phyloP scores from a whole-genome alignment of 306 rosid genomes.

The Senna siamea region DNA sequence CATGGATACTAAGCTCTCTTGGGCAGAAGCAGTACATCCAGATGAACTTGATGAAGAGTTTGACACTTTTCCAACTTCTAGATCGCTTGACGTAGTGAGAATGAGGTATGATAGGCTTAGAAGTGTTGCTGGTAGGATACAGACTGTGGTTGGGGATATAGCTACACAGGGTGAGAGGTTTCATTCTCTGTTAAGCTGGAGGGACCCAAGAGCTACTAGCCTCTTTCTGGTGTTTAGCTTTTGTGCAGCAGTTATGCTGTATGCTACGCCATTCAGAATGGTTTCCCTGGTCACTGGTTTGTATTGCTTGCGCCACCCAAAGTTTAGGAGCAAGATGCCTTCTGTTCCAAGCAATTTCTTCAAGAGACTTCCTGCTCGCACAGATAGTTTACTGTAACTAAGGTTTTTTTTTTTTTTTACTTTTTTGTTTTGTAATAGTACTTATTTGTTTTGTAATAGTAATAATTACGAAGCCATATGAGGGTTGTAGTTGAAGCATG shows the following conservation, averaged over 20 bases:
- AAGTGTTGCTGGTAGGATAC: constrained; percentile 92
- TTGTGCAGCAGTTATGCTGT: constrained; percentile 71
- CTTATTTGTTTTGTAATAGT: background rate
- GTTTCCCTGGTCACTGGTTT: constrained; percentile 77
- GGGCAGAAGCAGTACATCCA: constrained; percentile 82
- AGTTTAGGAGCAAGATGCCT: constrained; percentile 82
- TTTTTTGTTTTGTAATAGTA: background rate
- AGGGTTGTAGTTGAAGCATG: background rate
- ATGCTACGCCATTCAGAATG: constrained; percentile 72
- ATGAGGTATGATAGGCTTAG: constrained; percentile 90
- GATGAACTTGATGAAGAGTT: constrained; percentile 97
- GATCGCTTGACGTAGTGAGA: constrained; percentile 63
- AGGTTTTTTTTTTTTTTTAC: background rate
- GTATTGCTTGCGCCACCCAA: constrained; percentile 77
- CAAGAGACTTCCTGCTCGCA: constrained; percentile 78
- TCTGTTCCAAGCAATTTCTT: constrained; percentile 88
- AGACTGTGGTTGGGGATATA: constrained; percentile 90
- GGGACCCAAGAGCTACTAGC: constrained; percentile 91
- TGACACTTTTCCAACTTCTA: constrained; percentile 89
- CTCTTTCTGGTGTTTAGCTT: constrained; percentile 71
- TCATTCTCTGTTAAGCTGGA: constrained; percentile 85
- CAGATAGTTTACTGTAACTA: constrained; percentile 73
- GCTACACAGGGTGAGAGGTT: constrained; percentile 97
- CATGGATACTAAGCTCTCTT: constrained; percentile 87
- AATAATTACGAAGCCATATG: background rate